These are phyloP conservation scores for Vaccinium macrocarpon DNA, from an alignment of 148 eudicot species.

Conservation along the genomic window DNA sequence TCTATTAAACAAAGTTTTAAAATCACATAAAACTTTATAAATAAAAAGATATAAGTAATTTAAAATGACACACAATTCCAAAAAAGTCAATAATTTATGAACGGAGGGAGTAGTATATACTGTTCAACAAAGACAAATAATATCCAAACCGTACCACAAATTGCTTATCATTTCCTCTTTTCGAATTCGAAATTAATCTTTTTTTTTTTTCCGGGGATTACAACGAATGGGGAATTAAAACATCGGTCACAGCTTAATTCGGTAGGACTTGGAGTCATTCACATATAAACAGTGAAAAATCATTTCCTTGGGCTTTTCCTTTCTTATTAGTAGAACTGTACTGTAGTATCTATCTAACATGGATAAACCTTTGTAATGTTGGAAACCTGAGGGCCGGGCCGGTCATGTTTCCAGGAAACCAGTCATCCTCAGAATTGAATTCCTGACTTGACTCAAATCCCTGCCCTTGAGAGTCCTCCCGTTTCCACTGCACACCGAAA, in stretches of 20 bases:
- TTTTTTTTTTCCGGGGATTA: neutral
- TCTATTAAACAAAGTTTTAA: too few species aligned
- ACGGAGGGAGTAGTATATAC: too few species aligned
- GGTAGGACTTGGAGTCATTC: too few species aligned
- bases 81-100: too few species aligned
- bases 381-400: neutral
- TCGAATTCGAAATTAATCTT: neutral
- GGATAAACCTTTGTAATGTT: neutral
- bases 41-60: too few species aligned
- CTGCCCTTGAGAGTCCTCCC: conserved; percentile 60
- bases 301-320: too few species aligned
- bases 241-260: too few species aligned
- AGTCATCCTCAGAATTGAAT: conserved; percentile 70
- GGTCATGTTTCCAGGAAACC: conserved; percentile 65
- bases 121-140: neutral
- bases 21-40: too few species aligned
- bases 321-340: neutral
- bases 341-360: too few species aligned
- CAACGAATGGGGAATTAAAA: neutral
- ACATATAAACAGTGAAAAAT: neutral
- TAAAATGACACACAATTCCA: too few species aligned
- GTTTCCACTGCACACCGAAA: conserved; percentile 41
- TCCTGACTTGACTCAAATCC: conserved; percentile 58
- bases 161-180: neutral
- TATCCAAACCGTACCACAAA: neutral